Evolutionary conservation across 108 stramenopile genomes (phyloP).

Genomic region (Stephanodiscus triporus): DNA sequence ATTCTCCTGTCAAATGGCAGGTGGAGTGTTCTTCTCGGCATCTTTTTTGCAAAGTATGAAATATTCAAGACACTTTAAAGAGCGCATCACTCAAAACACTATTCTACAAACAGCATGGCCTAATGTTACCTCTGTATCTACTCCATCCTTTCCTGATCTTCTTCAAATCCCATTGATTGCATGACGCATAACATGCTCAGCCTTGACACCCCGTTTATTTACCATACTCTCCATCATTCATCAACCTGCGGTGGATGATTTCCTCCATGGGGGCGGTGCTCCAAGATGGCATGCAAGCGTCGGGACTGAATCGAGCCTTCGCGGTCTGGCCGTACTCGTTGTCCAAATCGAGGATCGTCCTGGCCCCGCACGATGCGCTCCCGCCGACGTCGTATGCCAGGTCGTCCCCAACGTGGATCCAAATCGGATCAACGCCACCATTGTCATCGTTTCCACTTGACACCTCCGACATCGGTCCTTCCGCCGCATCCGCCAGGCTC

Average conservation of each 20-base stretch:
- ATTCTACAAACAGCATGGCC: too few species aligned
- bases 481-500: conserved; percentile 21
- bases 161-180: conserved; percentile 74
- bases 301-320: conserved; percentile 67
- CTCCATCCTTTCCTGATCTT: conserved; percentile 22
- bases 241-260: conserved; percentile 64
- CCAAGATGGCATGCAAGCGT: conserved; percentile 70
- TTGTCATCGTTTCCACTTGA: conserved; percentile 23
- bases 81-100: too few species aligned
- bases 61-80: too few species aligned
- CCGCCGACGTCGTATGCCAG: conserved; percentile 90
- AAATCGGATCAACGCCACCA: conserved; percentile 51
- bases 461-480: background rate
- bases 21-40: background rate
- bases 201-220: conserved; percentile 61
- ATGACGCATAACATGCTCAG: conserved; percentile 72
- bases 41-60: too few species aligned
- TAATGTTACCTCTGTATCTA: background rate
- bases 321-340: conserved; percentile 79
- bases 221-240: conserved; percentile 78
- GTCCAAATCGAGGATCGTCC: conserved; percentile 82
- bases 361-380: conserved; percentile 77
- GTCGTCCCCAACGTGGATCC: conserved; percentile 91
- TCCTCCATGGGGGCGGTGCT: conserved; percentile 69
- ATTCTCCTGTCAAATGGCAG: too few species aligned